Percentiles rank a stretch among this genome's conserved stretches.
phyloP scores from a whole-genome alignment of 106 monocot species.

The Platanthera zijinensis region DNA sequence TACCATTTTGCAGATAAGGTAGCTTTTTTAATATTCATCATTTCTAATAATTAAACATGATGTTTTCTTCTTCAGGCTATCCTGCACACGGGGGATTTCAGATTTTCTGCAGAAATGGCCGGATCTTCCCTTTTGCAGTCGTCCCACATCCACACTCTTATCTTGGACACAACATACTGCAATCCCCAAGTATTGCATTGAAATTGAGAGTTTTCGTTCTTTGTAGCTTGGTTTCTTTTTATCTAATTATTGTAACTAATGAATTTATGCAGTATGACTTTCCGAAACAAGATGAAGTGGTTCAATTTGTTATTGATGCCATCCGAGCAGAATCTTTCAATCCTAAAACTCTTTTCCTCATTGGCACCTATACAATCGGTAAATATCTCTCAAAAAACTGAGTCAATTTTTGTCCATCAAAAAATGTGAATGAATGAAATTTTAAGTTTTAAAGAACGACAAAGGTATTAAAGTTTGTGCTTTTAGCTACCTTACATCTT shows the following conservation, averaged over 20 bases:
- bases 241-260: background rate
- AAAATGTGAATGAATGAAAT: no score
- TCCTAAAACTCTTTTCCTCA: slow-evolving; percentile 84
- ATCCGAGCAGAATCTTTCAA: slow-evolving; percentile 99
- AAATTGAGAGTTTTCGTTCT: background rate
- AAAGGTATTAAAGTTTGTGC: no score
- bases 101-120: slow-evolving; percentile 78
- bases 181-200: slow-evolving; percentile 61
- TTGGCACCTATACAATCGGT: slow-evolving; percentile 97
- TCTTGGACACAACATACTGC: slow-evolving; percentile 95
- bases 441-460: no score
- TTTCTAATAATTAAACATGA: background rate
- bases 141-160: slow-evolving; percentile 67
- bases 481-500: no score
- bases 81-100: slow-evolving; percentile 94
- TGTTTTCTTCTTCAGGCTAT: slow-evolving; percentile 44
- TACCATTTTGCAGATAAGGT: background rate
- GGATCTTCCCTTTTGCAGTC: slow-evolving; percentile 45
- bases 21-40: background rate
- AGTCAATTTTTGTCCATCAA: background rate
- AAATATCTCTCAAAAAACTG: slow-evolving; percentile 2
- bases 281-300: slow-evolving; percentile 87
- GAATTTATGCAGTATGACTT: slow-evolving; percentile 73
- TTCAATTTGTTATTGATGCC: slow-evolving; percentile 95
- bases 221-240: background rate